These are phyloP conservation scores for Zarea fungicola DNA, from an alignment of 2,329 filamentous ascomycete genomes.

Conservation along the genomic window DNA sequence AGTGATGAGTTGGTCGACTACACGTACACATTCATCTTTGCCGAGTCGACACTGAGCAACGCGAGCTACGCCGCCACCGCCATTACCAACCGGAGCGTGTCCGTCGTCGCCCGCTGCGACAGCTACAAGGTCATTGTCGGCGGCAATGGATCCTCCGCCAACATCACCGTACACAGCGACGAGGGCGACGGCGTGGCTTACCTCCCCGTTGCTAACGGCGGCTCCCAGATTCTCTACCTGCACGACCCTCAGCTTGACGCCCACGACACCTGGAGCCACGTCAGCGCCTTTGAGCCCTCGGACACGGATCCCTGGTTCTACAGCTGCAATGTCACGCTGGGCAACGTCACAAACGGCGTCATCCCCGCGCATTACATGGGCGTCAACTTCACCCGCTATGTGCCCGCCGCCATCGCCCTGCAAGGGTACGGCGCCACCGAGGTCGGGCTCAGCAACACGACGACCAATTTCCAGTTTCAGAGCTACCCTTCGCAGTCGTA, in stretches of 20 bases:
- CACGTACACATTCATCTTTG: not conserved
- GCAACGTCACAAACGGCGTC: slow-evolving; percentile 28
- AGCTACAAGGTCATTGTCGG: slow-evolving; percentile 26
- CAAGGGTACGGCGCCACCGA: slow-evolving; percentile 30
- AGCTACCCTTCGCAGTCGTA: slow-evolving; percentile 37
- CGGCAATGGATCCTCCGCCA: slow-evolving; percentile 24
- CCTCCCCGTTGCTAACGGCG: slow-evolving; percentile 25
- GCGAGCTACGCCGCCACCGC: slow-evolving; percentile 19
- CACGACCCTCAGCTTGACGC: slow-evolving; percentile 23
- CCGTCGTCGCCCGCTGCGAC: slow-evolving; percentile 24
- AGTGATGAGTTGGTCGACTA: slow-evolving; percentile 20
- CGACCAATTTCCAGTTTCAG: slow-evolving; percentile 27
- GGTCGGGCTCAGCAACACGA: slow-evolving; percentile 19
- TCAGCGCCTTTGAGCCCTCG: slow-evolving; percentile 35
- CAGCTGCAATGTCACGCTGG: slow-evolving; percentile 33
- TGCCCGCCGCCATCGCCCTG: slow-evolving; percentile 34
- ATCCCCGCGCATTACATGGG: slow-evolving; percentile 32
- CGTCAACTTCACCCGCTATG: slow-evolving; percentile 27
- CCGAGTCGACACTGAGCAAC: slow-evolving; percentile 8
- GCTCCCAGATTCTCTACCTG: slow-evolving; percentile 33
- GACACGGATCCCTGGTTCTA: slow-evolving; percentile 35
- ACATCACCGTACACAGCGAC: slow-evolving; percentile 23
- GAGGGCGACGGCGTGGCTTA: slow-evolving; percentile 16
- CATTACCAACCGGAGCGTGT: slow-evolving; percentile 30
- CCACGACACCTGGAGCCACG: slow-evolving; percentile 22